Base-by-base conservation (phyloP, 257 asterid genomes). In the Henckelia pumila region DNA sequence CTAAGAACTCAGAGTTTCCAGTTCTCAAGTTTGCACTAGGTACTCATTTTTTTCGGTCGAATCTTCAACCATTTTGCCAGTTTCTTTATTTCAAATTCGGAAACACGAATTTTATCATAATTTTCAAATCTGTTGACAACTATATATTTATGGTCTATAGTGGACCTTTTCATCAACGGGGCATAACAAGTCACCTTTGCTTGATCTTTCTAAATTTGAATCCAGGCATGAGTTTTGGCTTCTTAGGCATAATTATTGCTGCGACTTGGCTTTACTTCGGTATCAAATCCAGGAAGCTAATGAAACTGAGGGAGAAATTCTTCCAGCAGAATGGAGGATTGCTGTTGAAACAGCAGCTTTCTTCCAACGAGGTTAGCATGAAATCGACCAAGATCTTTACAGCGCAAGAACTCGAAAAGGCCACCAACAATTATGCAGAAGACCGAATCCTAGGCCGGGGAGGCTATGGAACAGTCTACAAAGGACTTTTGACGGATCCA, bases 361-460 rank as follows among this genome's bases (percentile, higher is more conserved):
- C 77, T 5, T 65, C 84, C 0, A 72, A 75, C 6, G 84, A 76
- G 59, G 23, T 30, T 17, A 69, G 63, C 4, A 37, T 53, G 64
- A 65, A 78, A 47, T 71, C 78, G 0, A 47, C 75, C 4, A 78
- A 74, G 52, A 68, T 79, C 63, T 82, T 82, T 47, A 67, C 86
- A 0, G 76, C 82, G 1, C 75, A 72, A 21, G 85, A 81, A 6
- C 81, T 81, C 4, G 67, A 65, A 52, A 75, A 74, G 71, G 87
- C 84, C 59, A 82, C 87, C 40, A 73, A 76, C 60, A 77, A 63
- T 44, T 87, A 83, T 7, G 78, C 89, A 0, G 81, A 80, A 3
- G 86, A 85, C 3, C 70, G 84, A 0, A 76, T 85, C 6, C 80
- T 85, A 2, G 92, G 92, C 13, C 71, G 66, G 32, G 95, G 92